These are phyloP conservation scores for Penicillium cosmopolitanum DNA, from an alignment of 495 filamentous ascomycete species.

Conservation along the genomic window DNA sequence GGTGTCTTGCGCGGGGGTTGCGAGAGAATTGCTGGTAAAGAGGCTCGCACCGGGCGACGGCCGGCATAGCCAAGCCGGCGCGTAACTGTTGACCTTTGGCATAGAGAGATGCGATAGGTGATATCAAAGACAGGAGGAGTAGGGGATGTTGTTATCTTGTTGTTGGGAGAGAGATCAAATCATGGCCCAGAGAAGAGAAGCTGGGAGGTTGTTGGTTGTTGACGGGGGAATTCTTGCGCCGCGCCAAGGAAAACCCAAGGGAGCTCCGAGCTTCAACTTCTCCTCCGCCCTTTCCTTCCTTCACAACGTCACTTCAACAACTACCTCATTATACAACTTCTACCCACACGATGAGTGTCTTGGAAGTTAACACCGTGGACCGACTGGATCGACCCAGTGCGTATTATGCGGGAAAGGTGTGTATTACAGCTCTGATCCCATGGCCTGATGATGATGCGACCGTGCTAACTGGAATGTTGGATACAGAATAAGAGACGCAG, in stretches of 20 bases:
- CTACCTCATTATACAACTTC: neutral
- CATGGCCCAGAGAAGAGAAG: neutral
- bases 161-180: neutral
- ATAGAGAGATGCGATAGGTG: constrained; percentile 45
- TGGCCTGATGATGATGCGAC: neutral
- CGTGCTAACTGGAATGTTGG: constrained; percentile 2
- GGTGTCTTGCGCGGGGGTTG: constrained; percentile 32
- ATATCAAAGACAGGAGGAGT: neutral
- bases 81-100: constrained; percentile 80
- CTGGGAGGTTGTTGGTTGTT: constrained; percentile 15
- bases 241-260: constrained; percentile 25
- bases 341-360: constrained; percentile 25
- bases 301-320: neutral
- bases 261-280: constrained; percentile 35
- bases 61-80: constrained; percentile 79
- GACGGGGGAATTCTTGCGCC: constrained; percentile 31
- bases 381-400: constrained; percentile 87
- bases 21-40: constrained; percentile 54
- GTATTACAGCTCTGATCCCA: constrained; percentile 8
- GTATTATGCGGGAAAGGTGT: constrained; percentile 80
- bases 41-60: constrained; percentile 74
- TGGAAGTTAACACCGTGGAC: constrained; percentile 68
- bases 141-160: constrained; percentile 9
- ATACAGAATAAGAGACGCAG: constrained; percentile 70
- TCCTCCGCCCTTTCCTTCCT: constrained; percentile 12